A percentile compares a stretch with the other conserved stretches of the same genome.
Evolutionary conservation across 2,329 filamentous ascomycete genomes (phyloP).

Genomic region (Lasiodiplodia theobromae): DNA sequence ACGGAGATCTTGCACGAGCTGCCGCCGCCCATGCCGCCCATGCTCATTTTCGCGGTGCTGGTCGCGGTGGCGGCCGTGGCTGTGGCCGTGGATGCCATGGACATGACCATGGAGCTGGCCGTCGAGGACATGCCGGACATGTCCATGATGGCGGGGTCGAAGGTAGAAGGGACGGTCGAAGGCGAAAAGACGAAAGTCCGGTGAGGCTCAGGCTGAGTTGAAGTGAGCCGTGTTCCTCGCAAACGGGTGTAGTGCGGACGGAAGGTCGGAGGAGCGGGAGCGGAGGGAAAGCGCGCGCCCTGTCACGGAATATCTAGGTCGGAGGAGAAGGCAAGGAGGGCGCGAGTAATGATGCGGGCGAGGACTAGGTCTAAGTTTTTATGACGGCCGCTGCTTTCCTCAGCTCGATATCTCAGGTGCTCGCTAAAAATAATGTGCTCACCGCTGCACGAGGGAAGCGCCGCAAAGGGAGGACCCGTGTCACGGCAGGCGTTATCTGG

Average conservation of each 20-base stretch:
- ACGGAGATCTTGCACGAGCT: slow-evolving; percentile 50
- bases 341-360: background rate
- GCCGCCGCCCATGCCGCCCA: slow-evolving; percentile 32
- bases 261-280: slow-evolving; percentile 1
- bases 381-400: background rate
- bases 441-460: background rate
- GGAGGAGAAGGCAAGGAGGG: background rate
- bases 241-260: background rate
- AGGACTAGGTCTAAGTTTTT: background rate
- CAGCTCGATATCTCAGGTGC: background rate
- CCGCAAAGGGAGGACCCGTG: background rate
- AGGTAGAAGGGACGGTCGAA: background rate
- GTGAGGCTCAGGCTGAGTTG: background rate
- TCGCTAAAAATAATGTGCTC: slow-evolving; percentile 15
- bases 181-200: background rate
- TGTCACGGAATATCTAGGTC: background rate
- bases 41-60: slow-evolving; percentile 12
- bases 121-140: slow-evolving; percentile 14
- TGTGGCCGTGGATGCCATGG: slow-evolving; percentile 9
- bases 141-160: background rate
- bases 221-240: background rate
- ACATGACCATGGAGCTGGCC: slow-evolving; percentile 16
- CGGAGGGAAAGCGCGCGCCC: background rate
- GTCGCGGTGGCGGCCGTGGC: background rate
- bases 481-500: slow-evolving; percentile 5